phyloP scores from a whole-genome alignment of 1,284 basidiomycete genomes.

The Earliella scabrosa region DNA sequence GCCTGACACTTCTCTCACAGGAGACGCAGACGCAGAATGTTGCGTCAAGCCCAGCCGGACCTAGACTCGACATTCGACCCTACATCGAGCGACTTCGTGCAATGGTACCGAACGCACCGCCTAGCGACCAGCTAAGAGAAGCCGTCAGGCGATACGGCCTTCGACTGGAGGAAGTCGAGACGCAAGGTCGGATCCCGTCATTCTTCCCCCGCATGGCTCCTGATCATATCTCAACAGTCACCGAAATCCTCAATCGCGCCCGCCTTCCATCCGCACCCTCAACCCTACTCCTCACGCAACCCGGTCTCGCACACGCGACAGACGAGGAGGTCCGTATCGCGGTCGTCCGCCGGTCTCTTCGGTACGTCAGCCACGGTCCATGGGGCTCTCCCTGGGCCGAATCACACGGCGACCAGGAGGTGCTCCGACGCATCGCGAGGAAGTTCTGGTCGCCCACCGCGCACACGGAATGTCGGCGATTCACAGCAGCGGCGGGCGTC shows the following conservation, averaged over 20 bases:
- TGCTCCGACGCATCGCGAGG: constrained; percentile 49
- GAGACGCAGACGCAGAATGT: background rate
- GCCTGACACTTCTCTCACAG: background rate
- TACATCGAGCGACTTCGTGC: constrained; percentile 11
- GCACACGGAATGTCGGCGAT: constrained; percentile 23
- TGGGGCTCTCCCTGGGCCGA: constrained; percentile 75
- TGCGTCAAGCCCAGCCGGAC: background rate
- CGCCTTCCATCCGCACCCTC: constrained; percentile 50
- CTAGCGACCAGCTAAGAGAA: constrained; percentile 19
- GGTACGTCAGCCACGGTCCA: constrained; percentile 69
- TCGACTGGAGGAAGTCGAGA: constrained; percentile 25
- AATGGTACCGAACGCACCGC: constrained; percentile 5
- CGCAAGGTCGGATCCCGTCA: constrained; percentile 22
- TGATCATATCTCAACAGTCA: constrained; percentile 20
- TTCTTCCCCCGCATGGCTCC: too few relatives aligned
- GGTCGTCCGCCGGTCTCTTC: constrained; percentile 64
- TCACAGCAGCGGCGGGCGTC: constrained; percentile 61
- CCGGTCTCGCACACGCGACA: constrained; percentile 38
- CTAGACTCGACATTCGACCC: constrained; percentile 6
- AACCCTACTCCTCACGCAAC: constrained; percentile 50
- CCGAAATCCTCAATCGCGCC: constrained; percentile 37
- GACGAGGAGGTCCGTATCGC: constrained; percentile 45
- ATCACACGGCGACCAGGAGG: constrained; percentile 49
- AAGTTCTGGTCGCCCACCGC: constrained; percentile 43
- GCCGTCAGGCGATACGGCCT: constrained; percentile 16